Percentiles rank a stretch among this genome's conserved stretches.
These are phyloP conservation scores for Phytophthora citrophthora DNA, from an alignment of 352 stramenopile genomes.

Conservation along the genomic window DNA sequence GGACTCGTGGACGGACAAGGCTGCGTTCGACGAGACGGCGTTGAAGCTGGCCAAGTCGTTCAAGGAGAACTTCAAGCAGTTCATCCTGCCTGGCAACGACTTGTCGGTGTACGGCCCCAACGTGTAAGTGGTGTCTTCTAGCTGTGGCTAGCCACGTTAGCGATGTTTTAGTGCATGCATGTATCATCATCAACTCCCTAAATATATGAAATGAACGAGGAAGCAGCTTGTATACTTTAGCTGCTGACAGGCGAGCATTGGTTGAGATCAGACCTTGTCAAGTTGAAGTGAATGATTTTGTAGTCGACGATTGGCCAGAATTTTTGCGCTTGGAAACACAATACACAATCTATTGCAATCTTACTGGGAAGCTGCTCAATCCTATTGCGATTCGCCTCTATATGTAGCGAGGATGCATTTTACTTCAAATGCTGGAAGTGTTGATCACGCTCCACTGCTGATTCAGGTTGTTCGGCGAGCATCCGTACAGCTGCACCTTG, in stretches of 20 bases:
- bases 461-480: conserved; percentile 59
- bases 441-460: conserved; percentile 51
- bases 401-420: too few species aligned
- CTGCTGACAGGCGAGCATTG: too few species aligned
- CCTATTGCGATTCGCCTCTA: too few species aligned
- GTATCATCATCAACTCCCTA: conserved; percentile 21
- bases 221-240: background rate
- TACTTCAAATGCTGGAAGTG: conserved; percentile 1
- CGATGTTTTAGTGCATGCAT: conserved; percentile 21
- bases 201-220: conserved; percentile 16
- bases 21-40: conserved; percentile 74
- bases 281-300: conserved; percentile 40
- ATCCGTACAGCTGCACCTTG: conserved; percentile 70
- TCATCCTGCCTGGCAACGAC: conserved; percentile 80
- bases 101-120: conserved; percentile 68
- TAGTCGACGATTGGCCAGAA: background rate
- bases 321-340: background rate
- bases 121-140: conserved; percentile 35
- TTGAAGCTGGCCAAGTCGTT: conserved; percentile 81
- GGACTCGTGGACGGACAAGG: conserved; percentile 83
- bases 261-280: background rate
- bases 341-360: too few species aligned
- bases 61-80: conserved; percentile 88
- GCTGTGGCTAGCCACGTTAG: background rate
- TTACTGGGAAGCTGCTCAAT: too few species aligned